phyloP scores from a whole-genome alignment of 148 eudicot genomes.

The Pouteria glomerata region DNA sequence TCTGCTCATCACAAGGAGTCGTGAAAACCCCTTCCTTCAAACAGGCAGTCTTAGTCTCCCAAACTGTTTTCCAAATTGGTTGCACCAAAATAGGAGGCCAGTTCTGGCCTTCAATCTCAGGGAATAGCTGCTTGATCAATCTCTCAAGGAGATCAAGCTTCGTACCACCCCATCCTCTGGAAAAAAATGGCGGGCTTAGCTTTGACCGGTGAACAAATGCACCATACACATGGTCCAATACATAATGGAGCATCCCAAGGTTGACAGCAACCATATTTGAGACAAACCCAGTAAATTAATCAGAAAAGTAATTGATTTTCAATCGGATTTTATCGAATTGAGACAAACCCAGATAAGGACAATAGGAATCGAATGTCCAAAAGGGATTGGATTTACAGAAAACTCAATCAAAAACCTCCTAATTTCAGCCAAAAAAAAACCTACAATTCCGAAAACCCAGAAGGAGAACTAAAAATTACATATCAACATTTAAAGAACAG shows the following conservation, averaged over 20 bases:
- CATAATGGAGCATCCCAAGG: slow-evolving; percentile 84
- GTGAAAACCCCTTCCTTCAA: slow-evolving; percentile 79
- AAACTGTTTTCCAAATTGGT: slow-evolving; percentile 80
- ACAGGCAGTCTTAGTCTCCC: slow-evolving; percentile 77
- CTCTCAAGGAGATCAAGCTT: slow-evolving; percentile 82
- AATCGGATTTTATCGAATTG: background rate
- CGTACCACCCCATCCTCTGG: slow-evolving; percentile 90
- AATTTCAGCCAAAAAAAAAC: background rate
- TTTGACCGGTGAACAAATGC: slow-evolving; percentile 90
- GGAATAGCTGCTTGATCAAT: slow-evolving; percentile 69
- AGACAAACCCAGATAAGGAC: slow-evolving; percentile 10
- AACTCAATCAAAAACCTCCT: background rate
- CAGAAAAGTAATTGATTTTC: slow-evolving; percentile 12
- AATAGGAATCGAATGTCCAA: no score
- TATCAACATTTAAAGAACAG: background rate
- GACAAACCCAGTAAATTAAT: slow-evolving; percentile 2
- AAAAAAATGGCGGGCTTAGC: slow-evolving; percentile 82
- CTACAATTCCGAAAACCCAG: background rate
- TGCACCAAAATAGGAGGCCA: slow-evolving; percentile 73
- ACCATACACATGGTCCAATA: slow-evolving; percentile 94
- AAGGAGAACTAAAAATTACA: background rate
- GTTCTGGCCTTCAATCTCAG: slow-evolving; percentile 63
- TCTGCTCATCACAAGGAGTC: slow-evolving; percentile 88
- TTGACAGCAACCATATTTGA: slow-evolving; percentile 65
- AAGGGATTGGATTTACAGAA: background rate